Evolutionary conservation across 441 rosid species (phyloP), one percentile per base, ranked within the genome.

Genomic region (Syzygium malaccense): DNA sequence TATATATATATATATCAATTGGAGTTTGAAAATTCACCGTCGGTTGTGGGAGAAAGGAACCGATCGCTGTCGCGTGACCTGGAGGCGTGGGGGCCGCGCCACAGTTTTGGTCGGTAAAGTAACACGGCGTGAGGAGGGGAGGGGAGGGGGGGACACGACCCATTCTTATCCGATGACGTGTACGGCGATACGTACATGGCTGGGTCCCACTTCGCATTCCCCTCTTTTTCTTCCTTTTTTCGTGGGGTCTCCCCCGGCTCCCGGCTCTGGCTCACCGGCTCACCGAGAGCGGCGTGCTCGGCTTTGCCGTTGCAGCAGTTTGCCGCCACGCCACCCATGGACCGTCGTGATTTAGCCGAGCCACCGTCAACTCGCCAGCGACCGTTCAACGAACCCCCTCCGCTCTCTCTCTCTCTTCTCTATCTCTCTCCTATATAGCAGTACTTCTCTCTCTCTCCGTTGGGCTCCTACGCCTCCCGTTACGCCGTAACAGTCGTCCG

Each of bases 21-120:
- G 48, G 48, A 45, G 9, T 7, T 45, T 45, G 48, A 45, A 45
- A 45, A 45, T 53, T 53, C 68, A 32, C 32, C 33, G 3, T 60
- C 14, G 0, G 66, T 15, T 60, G 8, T 14, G 8, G 68, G 33
- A 28, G 68, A 28, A 14, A 15, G n/a, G 3, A 3, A 60, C 68
- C 68, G 68, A 41, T 41, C 83, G 83, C 48, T 75, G 83, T 75
- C 83, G 23, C 83, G 83, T 75, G 83, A 75, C n/a, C 26, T 17
- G 83, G 83, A 23, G 51, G 51, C 17, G 83, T 75, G 83, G 83
- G n/a, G 28, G 45, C 45, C 28, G 83, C 14, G 51, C 83, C 14
- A 57, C n/a, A 23, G 51, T 23, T 71, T 23, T 14, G 83, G 51
- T 75, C 6, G 51, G 83, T 25, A 25, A 57, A 57, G n/a, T 2